These are phyloP conservation scores for Pleodorina starrii DNA, from an alignment of 139 green algal genomes.

Conservation along the genomic window DNA sequence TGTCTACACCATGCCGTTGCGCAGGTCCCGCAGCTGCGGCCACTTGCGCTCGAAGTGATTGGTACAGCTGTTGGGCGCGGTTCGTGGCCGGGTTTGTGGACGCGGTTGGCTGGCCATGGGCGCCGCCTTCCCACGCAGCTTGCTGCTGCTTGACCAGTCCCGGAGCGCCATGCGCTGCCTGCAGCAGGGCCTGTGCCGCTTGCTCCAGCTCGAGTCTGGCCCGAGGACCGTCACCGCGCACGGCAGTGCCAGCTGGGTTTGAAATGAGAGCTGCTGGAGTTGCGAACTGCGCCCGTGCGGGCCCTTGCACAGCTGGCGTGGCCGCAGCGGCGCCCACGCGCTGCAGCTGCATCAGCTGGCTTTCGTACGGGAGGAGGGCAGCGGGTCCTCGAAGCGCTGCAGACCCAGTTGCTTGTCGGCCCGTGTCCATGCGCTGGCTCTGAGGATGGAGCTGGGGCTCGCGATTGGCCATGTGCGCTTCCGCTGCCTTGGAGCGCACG, in stretches of 20 bases:
- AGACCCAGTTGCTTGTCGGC: not conserved
- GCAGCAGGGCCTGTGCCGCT: not conserved
- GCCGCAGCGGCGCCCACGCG: not conserved
- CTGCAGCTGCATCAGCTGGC: not conserved
- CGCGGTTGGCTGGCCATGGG: not conserved
- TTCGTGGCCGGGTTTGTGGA: too few species aligned
- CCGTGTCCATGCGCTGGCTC: not conserved
- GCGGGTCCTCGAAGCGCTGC: not conserved
- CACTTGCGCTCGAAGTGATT: not conserved
- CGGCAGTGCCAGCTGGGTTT: not conserved
- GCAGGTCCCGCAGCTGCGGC: not conserved
- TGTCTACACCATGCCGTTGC: not conserved
- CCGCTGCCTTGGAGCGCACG: slow-evolving; percentile 3
- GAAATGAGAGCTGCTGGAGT: not conserved
- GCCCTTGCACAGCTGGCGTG: not conserved
- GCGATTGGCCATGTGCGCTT: not conserved
- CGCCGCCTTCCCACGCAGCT: not conserved
- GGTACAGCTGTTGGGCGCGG: not conserved
- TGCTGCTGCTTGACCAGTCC: not conserved
- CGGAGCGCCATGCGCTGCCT: not conserved
- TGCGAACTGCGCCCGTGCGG: not conserved
- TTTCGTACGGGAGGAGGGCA: not conserved
- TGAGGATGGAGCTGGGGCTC: not conserved
- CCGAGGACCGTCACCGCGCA: too few species aligned
- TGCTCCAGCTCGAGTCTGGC: not conserved